Evolutionary conservation across 2,329 filamentous ascomycete genomes (phyloP), one percentile per base, ranked within the genome.

Genomic region (Ophiostoma angusticollis): DNA sequence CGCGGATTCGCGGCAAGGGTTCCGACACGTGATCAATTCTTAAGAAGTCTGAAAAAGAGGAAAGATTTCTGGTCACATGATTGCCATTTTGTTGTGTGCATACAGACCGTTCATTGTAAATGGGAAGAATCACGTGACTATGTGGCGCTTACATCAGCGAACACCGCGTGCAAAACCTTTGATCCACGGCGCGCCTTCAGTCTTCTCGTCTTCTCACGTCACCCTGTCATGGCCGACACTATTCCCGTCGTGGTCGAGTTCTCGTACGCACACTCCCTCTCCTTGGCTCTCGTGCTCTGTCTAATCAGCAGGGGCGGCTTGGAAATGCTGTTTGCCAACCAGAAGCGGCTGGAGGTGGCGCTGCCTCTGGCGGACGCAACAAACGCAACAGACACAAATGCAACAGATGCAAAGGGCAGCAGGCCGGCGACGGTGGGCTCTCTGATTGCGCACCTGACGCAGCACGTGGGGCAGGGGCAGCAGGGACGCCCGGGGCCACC

Each of bases 291-390:
- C 69, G 78, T 80, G 62, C 44, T 63, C 56, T 9, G 5, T 18
- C 18, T 34, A 29, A 33, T n/a, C 28, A 19, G 7, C 19, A 87
- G 91, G 47, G 91, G 91, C 45, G 91, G 91, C 17, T 73, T 98
- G 14, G 91, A 98, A 63, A 81, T 94, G 64, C 78, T 98, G 48
- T 98, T 98, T 62, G 76, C 79, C 23, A 80, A 94, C 56, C 68
- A 85, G 60, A 74, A 80, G 40, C 80, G 77, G 50, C 83, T 89
- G 56, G 62, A 67, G 17, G 57, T 98, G 32, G 61, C 68, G 3
- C 59, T 96, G 30, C 84, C 89, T 16, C 61, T 70, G 22, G 67
- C 55, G 40, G 70, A 78, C 52, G 61, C 68, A 38, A 62, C 73
- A 44, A 78, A n/a, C n/a, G n/a, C n/a, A n/a, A n/a, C n/a, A n/a